Conservation (phyloP, 1,284 basidiomycete species). For the Trichosporon coremiiforme region DNA sequence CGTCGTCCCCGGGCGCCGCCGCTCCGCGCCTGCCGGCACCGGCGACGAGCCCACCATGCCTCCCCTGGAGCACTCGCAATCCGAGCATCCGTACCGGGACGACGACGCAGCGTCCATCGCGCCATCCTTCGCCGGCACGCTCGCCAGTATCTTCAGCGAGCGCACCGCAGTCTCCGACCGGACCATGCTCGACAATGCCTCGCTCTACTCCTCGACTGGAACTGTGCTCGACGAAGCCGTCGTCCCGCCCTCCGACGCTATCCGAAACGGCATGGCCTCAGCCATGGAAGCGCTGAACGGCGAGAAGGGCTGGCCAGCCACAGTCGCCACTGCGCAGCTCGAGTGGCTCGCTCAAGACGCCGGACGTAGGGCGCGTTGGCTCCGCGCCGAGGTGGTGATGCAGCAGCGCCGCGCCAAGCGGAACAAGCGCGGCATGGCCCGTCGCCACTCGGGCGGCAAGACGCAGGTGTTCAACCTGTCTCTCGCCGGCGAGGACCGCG, state of each 20-base stretch:
- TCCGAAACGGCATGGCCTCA: background rate
- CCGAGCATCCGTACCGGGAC: background rate
- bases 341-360: slow-evolving; percentile 25
- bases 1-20: background rate
- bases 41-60: background rate
- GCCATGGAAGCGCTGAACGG: slow-evolving; percentile 22
- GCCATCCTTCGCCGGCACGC: background rate
- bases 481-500: slow-evolving; percentile 19
- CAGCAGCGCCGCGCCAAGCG: slow-evolving; percentile 14
- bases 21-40: background rate
- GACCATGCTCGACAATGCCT: background rate
- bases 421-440: background rate
- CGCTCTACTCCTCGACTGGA: slow-evolving; percentile 8
- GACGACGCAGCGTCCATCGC: slow-evolving; percentile 9
- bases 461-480: slow-evolving; percentile 5
- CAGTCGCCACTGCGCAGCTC: slow-evolving; percentile 22
- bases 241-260: slow-evolving; percentile 6
- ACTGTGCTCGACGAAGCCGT: slow-evolving; percentile 6
- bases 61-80: background rate
- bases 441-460: background rate
- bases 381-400: slow-evolving; percentile 17
- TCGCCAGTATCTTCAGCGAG: background rate
- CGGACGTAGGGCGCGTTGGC: slow-evolving; percentile 23
- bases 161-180: background rate
- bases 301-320: slow-evolving; percentile 21